Evolutionary conservation across 805 yeast species (phyloP).

Genomic region (Sporopachydermia quercuum): DNA sequence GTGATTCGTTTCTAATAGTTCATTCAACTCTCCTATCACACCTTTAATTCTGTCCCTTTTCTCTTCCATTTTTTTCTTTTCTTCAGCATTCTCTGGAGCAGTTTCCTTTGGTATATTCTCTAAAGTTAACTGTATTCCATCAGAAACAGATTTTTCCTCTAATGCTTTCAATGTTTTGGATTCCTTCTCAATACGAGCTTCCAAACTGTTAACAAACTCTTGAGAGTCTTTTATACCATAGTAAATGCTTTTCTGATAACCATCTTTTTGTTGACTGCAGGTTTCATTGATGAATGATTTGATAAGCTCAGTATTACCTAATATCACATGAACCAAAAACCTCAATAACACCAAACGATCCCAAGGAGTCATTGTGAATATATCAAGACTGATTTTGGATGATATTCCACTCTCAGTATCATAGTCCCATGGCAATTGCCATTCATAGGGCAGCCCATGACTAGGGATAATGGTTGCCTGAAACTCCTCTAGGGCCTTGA

Average conservation of each 20-base stretch:
- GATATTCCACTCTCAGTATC: not conserved
- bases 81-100: not conserved
- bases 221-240: not conserved
- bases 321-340: not conserved
- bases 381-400: too few species aligned
- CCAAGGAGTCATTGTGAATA: not conserved
- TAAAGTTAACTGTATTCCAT: too few species aligned
- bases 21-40: not conserved
- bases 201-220: not conserved
- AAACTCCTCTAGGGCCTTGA: not conserved
- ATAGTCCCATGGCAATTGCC: not conserved
- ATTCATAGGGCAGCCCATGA: not conserved
- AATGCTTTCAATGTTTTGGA: not conserved
- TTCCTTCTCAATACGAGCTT: not conserved
- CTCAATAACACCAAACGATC: not conserved
- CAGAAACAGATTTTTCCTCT: too few species aligned
- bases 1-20: not conserved
- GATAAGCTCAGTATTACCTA: not conserved
- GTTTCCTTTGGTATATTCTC: not conserved
- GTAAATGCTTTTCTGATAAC: not conserved
- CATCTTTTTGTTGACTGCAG: not conserved
- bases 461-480: not conserved
- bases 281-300: not conserved
- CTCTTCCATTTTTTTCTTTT: not conserved
- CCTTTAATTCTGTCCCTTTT: not conserved